Evolutionary conservation across 148 eudicot genomes (phyloP), one percentile per base, ranked within the genome.

Genomic region (Polygonum aviculare): DNA sequence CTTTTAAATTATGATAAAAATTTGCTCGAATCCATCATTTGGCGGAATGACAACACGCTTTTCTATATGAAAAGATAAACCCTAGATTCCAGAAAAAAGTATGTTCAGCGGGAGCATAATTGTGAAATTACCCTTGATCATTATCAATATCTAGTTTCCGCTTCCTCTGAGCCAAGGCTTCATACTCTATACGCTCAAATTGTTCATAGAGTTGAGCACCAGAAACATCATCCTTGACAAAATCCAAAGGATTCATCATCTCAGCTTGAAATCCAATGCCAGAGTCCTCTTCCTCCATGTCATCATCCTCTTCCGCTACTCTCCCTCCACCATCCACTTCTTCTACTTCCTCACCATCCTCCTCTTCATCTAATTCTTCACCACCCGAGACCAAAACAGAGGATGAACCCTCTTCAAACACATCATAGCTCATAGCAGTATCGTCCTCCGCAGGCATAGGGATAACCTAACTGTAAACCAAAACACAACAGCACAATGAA

Each of bases 191-290:
- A 10, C 78, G 85, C 85, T 94, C 86, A 44, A 94, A 87, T 35
- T 88, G 85, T 77, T 88, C 81, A 76, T 87, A 94, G 14, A 88
- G 88, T 73, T 88, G 90, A 36, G 78, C 55, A 1, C 85, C 83
- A 12, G 73, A 72, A 77, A 82, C 79, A 73, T 83, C 85, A 49
- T 86, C 87, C 0, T 80, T 75, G 70, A 85, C 79, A 45, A 87
- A 82, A 77, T 87, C 87, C 80, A 90, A 69, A 49, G 95, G 97
- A 70, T 90, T 89, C 81, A 87, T 88, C 81, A 87, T 85, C 40
- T 87, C 90, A 41, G 82, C 93, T 69, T 82, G 84, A 48, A 90
- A 86, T 40, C 73, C 80, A 79, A 87, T 79, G 33, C 69, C 48
- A 41, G 81, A 77, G 15, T 79, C 84, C 4, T 74, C 84, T 26